Base-by-base conservation (phyloP, 768 basidiomycete species). In the Ramaria sp. region DNA sequence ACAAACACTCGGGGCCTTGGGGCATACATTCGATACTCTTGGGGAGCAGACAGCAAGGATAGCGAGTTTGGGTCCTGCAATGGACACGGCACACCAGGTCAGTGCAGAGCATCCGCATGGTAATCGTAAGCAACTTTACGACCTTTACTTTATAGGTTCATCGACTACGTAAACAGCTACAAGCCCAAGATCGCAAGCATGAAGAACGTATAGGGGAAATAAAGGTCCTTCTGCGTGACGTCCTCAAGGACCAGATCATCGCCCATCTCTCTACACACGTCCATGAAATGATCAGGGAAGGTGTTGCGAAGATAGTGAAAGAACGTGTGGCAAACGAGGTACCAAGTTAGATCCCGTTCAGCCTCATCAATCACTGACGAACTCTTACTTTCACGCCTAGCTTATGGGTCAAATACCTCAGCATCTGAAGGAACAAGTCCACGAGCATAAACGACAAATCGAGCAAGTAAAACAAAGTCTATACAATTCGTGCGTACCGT, bases 71-170 rank as follows among this genome's bases (percentile, higher is more conserved):
- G 70, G 71, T 16, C 69, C 74, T 4, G 73, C 74, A 18, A 67
- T 76, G 37, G 74, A 76, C 55, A 68, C 71, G 1, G 59, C 67
- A 4, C 67, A 73, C 37, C 70, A 78, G 65, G 78, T 77, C 24
- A 48, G 25, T 30, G 13, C 24, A 37, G 24, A 24, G 10, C n/a
- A 7, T 25, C 10, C 9, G 16, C 5, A 16, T 18, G 30, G 18
- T 24, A 28, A 32, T n/a, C 32, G 10, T 48, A 16, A 43, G 18
- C 39, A 8, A 54, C 57, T 27, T 38, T 15, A 56, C 30, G 58
- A 50, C 60, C 55, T 56, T 57, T 38, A 55, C 30, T 47, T 51
- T 48, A 6, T 59, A 81, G 79, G 63, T 81, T 38, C 67, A 70
- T 36, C 56, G 64, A 24, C 61, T 77, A 5, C 70, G 67, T 15